These are phyloP conservation scores for Colletotrichum incanum DNA, from an alignment of 2,329 filamentous ascomycete genomes.

Conservation along the genomic window DNA sequence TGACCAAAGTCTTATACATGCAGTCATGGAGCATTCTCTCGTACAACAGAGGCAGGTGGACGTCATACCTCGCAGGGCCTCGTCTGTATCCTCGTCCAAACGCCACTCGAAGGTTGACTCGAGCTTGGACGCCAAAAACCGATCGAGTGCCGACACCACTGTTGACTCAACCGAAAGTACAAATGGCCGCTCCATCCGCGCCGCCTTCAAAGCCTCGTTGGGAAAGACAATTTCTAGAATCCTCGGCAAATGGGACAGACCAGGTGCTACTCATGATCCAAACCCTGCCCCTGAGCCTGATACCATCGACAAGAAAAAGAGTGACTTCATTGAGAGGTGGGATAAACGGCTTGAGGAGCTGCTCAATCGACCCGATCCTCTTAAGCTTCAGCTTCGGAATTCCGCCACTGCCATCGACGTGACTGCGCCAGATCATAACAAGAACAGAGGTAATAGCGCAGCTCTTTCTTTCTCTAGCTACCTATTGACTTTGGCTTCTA, in stretches of 20 bases:
- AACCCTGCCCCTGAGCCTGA: not conserved
- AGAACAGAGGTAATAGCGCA: not conserved
- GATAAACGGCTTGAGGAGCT: not conserved
- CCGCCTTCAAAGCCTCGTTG: not conserved
- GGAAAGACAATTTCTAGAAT: not conserved
- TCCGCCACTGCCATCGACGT: not conserved
- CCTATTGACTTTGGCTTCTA: not conserved
- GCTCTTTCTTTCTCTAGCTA: not conserved
- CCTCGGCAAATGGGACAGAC: not conserved
- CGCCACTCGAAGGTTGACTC: not conserved
- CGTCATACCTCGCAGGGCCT: not conserved
- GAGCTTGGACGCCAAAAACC: not conserved
- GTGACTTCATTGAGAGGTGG: not conserved
- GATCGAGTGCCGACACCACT: not conserved
- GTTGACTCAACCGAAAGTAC: not conserved
- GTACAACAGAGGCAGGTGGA: not conserved
- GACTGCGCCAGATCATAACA: not conserved
- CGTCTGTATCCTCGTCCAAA: slow-evolving; percentile 1
- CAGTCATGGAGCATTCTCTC: slow-evolving; percentile 3
- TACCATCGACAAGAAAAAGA: not conserved
- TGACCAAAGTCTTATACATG: not conserved
- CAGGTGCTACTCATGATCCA: not conserved
- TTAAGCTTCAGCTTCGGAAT: not conserved
- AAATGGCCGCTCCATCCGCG: not conserved
- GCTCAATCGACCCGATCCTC: not conserved